Conservation (phyloP, 768 basidiomycete species). For the Porphyrellus cyaneotinctus region DNA sequence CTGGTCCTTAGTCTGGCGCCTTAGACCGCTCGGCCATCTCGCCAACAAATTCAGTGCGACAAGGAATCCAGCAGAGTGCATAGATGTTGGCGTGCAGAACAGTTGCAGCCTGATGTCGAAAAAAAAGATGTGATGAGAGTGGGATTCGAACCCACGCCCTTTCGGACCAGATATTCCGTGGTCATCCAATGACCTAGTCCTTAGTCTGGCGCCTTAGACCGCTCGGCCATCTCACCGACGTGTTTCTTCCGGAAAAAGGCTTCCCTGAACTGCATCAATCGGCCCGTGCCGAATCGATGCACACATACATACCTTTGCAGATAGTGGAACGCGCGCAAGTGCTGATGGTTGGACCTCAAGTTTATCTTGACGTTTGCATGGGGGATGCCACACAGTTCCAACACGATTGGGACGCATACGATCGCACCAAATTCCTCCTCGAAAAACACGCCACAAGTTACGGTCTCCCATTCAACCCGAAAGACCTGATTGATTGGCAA, state of each 20-base stretch:
- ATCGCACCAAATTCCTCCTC: conserved; percentile 33
- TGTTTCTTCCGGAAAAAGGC: too few relatives aligned
- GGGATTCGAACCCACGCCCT: conserved; percentile 43
- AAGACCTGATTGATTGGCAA: conserved; percentile 41
- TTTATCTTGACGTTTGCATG: conserved; percentile 42
- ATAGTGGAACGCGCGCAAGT: not conserved
- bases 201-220: conserved; percentile 64
- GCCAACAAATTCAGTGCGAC: not conserved
- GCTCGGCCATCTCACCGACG: conserved; percentile 49
- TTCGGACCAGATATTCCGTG: conserved; percentile 30
- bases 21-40: conserved; percentile 61
- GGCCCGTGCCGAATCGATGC: too few relatives aligned
- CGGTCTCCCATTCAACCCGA: conserved; percentile 37
- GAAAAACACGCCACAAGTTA: conserved; percentile 39
- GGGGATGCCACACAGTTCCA: conserved; percentile 34
- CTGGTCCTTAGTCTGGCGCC: conserved; percentile 56
- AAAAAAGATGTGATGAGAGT: conserved; percentile 31
- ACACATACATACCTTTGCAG: not conserved
- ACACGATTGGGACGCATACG: conserved; percentile 27
- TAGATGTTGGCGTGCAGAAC: not conserved
- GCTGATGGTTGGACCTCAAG: conserved; percentile 9
- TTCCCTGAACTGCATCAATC: not conserved
- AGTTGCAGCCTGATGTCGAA: too few relatives aligned
- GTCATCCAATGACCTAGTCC: conserved; percentile 35
- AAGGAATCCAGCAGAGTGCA: not conserved